Conservation (phyloP, 1,139 yeast species). For the Hyphopichia pseudoburtonii region DNA sequence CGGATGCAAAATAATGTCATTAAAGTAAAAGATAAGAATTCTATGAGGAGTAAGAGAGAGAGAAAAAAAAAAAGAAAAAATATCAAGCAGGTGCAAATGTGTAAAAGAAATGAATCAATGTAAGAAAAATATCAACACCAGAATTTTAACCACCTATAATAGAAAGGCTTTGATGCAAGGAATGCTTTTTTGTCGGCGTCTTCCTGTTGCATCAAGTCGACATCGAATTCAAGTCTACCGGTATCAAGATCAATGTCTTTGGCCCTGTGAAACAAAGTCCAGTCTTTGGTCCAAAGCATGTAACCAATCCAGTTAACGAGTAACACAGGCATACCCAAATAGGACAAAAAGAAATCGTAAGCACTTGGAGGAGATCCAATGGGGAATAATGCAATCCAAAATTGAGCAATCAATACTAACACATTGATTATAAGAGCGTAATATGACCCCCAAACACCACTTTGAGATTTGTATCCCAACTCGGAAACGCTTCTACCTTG, state of each 20-base stretch:
- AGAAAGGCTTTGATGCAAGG: constrained; percentile 22
- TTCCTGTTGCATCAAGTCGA: constrained; percentile 30
- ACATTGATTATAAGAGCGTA: constrained; percentile 21
- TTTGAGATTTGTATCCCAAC: constrained; percentile 23
- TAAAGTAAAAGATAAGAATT: no score
- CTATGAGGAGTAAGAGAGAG: no score
- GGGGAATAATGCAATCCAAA: constrained; percentile 31
- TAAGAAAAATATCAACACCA: constrained; percentile 19
- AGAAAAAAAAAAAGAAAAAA: no score
- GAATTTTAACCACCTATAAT: constrained; percentile 17
- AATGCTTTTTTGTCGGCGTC: constrained; percentile 27
- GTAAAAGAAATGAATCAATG: not conserved
- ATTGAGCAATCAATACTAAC: constrained; percentile 28
- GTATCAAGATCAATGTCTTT: constrained; percentile 30
- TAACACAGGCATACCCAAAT: constrained; percentile 26
- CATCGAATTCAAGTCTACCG: constrained; percentile 31
- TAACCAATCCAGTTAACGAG: constrained; percentile 23
- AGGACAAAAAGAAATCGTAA: constrained; percentile 20
- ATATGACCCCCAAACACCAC: constrained; percentile 25
- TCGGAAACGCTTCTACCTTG: constrained; percentile 29
- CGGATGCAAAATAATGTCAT: no score
- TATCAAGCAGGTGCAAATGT: not conserved
- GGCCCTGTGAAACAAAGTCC: constrained; percentile 22
- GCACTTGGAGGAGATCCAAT: constrained; percentile 23
- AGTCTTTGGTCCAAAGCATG: constrained; percentile 24